Base-by-base conservation (phyloP, 805 yeast genomes). In the Torulaspora quercuum region DNA sequence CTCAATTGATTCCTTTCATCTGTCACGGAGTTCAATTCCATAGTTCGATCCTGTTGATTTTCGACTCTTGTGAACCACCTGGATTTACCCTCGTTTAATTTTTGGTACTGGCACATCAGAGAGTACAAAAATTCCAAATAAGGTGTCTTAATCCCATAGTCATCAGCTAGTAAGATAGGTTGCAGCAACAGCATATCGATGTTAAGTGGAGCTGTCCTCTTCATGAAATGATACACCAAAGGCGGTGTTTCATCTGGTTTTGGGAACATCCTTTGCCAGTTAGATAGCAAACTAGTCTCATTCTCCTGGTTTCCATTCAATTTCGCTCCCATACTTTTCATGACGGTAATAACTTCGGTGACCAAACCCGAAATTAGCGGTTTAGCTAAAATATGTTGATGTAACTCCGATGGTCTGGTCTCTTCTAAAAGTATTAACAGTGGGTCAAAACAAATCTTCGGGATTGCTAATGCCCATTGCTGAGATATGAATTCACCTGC, bases 141-240 rank as follows among this genome's bases (percentile, higher is more conserved):
- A 2, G 97, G 96, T 0, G 96, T 86, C 57, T 82, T 81, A 37
- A 87, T 79, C 32, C 82, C 80, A 55, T 76, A 75, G 56, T 88
- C 95, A 63, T 88, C 95, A n/a, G 92, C 95, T 39, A 88, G 68
- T 37, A 89, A 66, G 35, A 89, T 89, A 4, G 95, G 95, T 55
- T 87, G 95, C 44, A 89, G 71, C 36, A 89, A 65, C 27, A 87
- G 66, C 54, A 87, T 69, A 63, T 89, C 97, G 26, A 83, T 68
- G 43, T 81, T 77, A 42, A 85, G 59, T 28, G 58, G 50, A 3
- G 75, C 76, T 48, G 75, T 55, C 56, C 72, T 69, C 49, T 74
- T 66, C 55, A 64, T 73, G 52, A 76, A 85, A 52, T 81, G 80
- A 59, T 78, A 86, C 45, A 82, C 80, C 37, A 82, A 64, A 27